Evolutionary conservation across 2,329 filamentous ascomycete genomes (phyloP).

Genomic region (Chaetomiaceae sp.): DNA sequence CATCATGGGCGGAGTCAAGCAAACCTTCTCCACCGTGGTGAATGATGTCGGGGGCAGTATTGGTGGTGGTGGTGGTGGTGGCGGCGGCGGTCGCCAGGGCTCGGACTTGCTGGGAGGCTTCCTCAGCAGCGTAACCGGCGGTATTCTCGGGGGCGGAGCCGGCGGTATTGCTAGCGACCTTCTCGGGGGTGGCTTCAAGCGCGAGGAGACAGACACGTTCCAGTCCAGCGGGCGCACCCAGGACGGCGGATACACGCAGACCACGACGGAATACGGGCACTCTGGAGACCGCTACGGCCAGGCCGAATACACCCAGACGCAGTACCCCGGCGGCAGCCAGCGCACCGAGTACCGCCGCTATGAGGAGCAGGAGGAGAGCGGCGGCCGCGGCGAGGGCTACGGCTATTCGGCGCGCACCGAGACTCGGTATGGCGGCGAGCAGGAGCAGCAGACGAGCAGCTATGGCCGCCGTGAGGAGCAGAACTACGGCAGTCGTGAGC

Average conservation of each 20-base stretch:
- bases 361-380: constrained; percentile 46
- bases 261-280: constrained; percentile 55
- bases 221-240: constrained; percentile 46
- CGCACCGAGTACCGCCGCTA: constrained; percentile 56
- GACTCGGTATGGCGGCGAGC: constrained; percentile 44
- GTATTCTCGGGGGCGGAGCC: constrained; percentile 50
- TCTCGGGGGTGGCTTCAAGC: constrained; percentile 37
- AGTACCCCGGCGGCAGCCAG: constrained; percentile 51
- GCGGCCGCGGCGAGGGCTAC: constrained; percentile 39
- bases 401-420: constrained; percentile 53
- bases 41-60: constrained; percentile 24
- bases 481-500: no score
- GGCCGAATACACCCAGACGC: constrained; percentile 53
- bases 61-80: not conserved
- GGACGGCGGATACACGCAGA: constrained; percentile 57
- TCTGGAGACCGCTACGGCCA: constrained; percentile 53
- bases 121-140: constrained; percentile 58
- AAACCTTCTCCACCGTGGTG: constrained; percentile 43
- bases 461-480: no score
- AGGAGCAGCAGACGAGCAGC: no score
- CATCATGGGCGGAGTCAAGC: constrained; percentile 52
- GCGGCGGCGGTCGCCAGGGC: constrained; percentile 35
- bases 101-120: constrained; percentile 60
- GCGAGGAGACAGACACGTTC: constrained; percentile 45
- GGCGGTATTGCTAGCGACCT: constrained; percentile 59